Evolutionary conservation across 345 rosid species (phyloP), one percentile per base, ranked within the genome.

Genomic region (Citrus glauca): DNA sequence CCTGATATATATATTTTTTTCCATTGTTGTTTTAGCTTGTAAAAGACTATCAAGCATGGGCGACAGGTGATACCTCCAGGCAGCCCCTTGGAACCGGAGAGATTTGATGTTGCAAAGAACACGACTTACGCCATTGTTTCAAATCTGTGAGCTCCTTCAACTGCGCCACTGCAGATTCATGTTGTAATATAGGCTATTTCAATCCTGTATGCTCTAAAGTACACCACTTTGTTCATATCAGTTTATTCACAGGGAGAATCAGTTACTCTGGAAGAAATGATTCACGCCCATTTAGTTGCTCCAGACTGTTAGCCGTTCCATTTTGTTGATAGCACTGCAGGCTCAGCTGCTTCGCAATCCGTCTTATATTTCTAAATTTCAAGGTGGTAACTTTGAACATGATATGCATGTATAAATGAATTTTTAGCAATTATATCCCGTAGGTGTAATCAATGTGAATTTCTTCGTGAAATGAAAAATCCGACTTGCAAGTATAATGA

Each of bases 41-140:
- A 2, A 92, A 93, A 83, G 98, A 95, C 84, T 95, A 92, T 85
- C 84, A 88, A 84, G 98, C 95, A 66, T 95, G 98, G 98, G 97
- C 98, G 19, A 84, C 97, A 28, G 96, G 98, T 11, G 91, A 95
- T 74, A 78, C 83, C 76, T 93, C 98, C 71, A 92, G 98, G 82
- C 98, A 95, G 88, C 88, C 97, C 37, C 92, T 95, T 68, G 99
- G 98, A 79, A 95, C 92, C 0, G 98, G 98, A 38, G 82, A 95
- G 86, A 92, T 95, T 71, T 93, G 87, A 90, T 62, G 56, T 55
- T 76, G 59, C 50, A 66, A 48, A 76, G 60, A 63, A 60, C 32
- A 63, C 20, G 4, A 20, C 35, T 42, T 40, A 7, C 64, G 16
- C 28, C 28, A 3, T 60, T n/a, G 50, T 48, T 30, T 30, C 8